Evolutionary conservation across 257 asterid genomes (phyloP), one percentile per base, ranked within the genome.

Genomic region (Handroanthus guayacan): DNA sequence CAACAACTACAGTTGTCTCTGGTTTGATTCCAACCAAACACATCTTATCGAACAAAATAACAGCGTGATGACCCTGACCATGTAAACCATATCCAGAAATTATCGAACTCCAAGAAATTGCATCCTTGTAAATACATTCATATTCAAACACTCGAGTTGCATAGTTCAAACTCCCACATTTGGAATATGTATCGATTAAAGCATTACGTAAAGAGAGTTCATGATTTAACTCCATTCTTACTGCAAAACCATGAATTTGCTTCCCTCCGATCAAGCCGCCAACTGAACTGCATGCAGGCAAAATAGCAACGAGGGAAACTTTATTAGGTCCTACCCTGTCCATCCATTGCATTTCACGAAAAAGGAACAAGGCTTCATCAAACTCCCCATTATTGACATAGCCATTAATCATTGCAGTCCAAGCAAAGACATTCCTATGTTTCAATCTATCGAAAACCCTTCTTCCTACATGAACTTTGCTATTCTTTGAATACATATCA

Each of bases 341-440:
- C 62, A 69, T 39, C 80, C 60, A 34, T 60, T 85, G 96, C 96
- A 89, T 90, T 60, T 71, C 87, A 11, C 82, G 83, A 41, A 90
- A 89, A 31, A 87, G 87, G 64, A n/a, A 65, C 71, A 84, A 76
- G 34, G 92, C 94, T 72, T 89, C 90, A 6, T 78, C 83, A 14
- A 83, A 84, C 18, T 38, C 16, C 51, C 85, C 82, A 74, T 82
- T 74, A 55, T 76, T 83, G 48, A 82, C 91, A 68, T 80, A 89
- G 56, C 96, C 92, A 58, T 83, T 89, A 71, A 90, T 83, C 83
- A 90, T 84, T 4, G 91, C 87, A 16, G 96, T 90, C 96, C 94
- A 90, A 47, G 86, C 66, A 73, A 84, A 87, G 3, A 90, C 86
- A 65, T 90, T 90, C 77, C 77, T 84, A 44, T 50, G 18, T 77